Evolutionary conservation across 257 asterid species (phyloP), one percentile per base, ranked within the genome.

Genomic region (Scutellaria baicalensis): DNA sequence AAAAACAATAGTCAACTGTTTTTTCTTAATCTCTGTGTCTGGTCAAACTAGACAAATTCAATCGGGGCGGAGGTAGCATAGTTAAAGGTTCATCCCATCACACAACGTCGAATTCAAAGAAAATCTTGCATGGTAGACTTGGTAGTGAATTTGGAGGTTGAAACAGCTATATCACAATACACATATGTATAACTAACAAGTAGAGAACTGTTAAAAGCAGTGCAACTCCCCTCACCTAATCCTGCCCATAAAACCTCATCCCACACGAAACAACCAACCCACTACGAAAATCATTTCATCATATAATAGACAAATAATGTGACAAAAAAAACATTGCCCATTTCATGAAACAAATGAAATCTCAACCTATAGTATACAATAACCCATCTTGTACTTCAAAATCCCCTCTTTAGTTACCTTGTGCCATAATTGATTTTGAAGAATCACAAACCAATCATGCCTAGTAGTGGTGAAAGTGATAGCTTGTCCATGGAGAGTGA

Each of bases 171-270:
- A 27, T 27, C 33, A 27, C 33, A 27, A 56, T 31, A 54, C 3
- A 20, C 0, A 9, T 38, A 23, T n/a, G 36, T 48, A 61, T 35
- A 38, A 16, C 31, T 45, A 3, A 7, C 2, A 11, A 67, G 7
- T 59, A 66, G 18, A 59, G 60, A 69, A 62, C 33, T 20, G 72
- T 35, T 75, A 75, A 71, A 83, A 77, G 75, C 89, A 86, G 89
- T 81, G 75, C 92, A 86, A 90, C 96, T 69, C 88, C 86, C 88
- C 86, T 74, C 57, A 91, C 94, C 97, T 82, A 90, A 82, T 76
- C 78, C 80, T 77, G 78, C 73, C 77, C 79, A 75, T 48, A 59
- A 71, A 27, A 66, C 77, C 79, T 75, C 81, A 61, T 55, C 40
- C 78, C 52, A 69, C 89, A 87, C 87, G 91, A 88, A 86, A 88